These are phyloP conservation scores for Pseudonitzschia pungens DNA, from an alignment of 108 stramenopile species.

Conservation along the genomic window DNA sequence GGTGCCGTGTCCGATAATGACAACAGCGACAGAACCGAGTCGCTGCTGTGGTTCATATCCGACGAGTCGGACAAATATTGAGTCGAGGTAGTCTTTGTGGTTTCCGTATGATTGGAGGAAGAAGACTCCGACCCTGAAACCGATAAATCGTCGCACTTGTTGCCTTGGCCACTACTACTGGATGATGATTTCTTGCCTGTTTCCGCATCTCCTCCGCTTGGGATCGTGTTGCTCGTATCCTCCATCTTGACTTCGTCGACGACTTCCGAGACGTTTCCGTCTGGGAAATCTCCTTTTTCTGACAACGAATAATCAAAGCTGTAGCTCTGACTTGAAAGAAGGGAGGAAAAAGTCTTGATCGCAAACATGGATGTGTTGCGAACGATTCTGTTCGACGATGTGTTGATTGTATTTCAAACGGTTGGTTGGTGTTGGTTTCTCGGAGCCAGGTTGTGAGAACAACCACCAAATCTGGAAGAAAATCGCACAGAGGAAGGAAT, in stretches of 20 bases:
- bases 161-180: background rate
- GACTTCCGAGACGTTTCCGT: background rate
- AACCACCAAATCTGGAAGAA: too few species aligned
- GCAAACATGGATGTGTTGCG: background rate
- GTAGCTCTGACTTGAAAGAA: background rate
- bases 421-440: too few species aligned
- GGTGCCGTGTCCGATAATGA: background rate
- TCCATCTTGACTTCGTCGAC: background rate
- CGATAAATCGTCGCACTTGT: background rate
- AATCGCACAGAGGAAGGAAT: too few species aligned
- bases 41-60: background rate
- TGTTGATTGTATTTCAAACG: too few species aligned
- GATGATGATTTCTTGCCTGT: background rate
- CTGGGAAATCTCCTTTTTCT: background rate
- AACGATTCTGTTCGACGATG: background rate
- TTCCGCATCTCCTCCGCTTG: background rate
- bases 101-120: background rate
- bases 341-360: background rate
- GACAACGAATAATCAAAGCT: background rate
- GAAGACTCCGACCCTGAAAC: background rate
- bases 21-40: background rate
- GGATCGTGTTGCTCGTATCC: background rate
- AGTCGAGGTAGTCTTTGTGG: background rate
- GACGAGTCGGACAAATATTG: background rate
- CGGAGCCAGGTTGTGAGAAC: too few species aligned